Base-by-base conservation (phyloP, 2,329 filamentous ascomycete genomes). In the Aureobasidium sp. region DNA sequence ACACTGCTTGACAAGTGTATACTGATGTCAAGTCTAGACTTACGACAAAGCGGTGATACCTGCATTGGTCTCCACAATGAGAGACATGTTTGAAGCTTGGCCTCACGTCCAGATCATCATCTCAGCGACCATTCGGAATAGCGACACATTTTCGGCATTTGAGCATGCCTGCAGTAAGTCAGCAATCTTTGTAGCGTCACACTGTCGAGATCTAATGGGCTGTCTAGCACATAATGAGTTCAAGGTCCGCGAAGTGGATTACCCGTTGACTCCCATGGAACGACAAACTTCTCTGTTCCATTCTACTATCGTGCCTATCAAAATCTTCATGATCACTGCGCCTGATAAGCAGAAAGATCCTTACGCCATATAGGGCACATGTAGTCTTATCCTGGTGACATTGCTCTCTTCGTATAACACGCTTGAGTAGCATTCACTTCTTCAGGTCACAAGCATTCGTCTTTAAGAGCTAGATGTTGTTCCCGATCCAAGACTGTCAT, bases 61-160 rank as follows among this genome's bases (percentile, higher is more conserved):
- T 0, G 72, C 79, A 1, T 72, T 91, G 21, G 74, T 87, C 2
- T 76, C 74, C 3, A 89, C 86, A 3, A 66, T 90, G 48, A 69
- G 75, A 27, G 77, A 84, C 45, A 70, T 89, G 11, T 79, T 86
- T 44, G 71, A 71, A 1, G 63, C 81, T 51, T 79, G 80, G 57
- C 77, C 80, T 2, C 62, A 64, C 0, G 71, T 82, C 12, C 70
- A 78, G 40, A 78, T 87, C 30, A 70, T 89, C 40, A 83, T 90
- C 55, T 78, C 85, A 3, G 83, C 83, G 16, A 84, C 86, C 0
- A 78, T 90, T 58, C 76, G 88, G 56, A 90, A 90, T 60, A 72
- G 76, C 55, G 73, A 79, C 55, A 90, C 87, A 0, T 86, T 86
- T 62, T 73, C 79, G 56, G 72, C 72, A 5, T 90, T 90, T 64